These are phyloP conservation scores for Heterobasidion parviporum DNA, from an alignment of 1,284 basidiomycete species.

Conservation along the genomic window DNA sequence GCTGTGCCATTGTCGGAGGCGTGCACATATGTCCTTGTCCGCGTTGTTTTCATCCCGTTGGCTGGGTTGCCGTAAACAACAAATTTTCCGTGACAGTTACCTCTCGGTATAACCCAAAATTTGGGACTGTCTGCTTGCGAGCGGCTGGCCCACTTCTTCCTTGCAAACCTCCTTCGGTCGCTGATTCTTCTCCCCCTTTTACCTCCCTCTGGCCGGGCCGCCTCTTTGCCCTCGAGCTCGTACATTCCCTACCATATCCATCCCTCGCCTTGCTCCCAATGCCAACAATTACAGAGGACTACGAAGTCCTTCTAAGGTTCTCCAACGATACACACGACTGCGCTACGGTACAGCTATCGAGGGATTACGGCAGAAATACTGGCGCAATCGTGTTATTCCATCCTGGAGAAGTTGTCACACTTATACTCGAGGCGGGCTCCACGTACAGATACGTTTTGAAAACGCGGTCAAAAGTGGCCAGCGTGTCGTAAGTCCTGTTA, in stretches of 20 bases:
- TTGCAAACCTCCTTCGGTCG: constrained; percentile 9
- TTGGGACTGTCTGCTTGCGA: constrained; percentile 1
- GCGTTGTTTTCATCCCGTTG: background rate
- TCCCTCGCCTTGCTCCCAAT: constrained; percentile 20
- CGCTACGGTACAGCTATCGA: constrained; percentile 54
- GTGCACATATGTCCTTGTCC: too few relatives aligned
- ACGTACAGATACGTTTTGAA: constrained; percentile 64
- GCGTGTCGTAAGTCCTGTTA: constrained; percentile 49
- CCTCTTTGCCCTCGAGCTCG: constrained; percentile 10
- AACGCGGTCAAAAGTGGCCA: constrained; percentile 53
- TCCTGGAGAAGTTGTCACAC: constrained; percentile 54
- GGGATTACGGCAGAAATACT: constrained; percentile 51
- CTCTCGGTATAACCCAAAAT: background rate
- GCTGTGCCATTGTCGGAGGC: too few relatives aligned
- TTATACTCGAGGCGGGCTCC: constrained; percentile 60
- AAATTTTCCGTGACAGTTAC: background rate
- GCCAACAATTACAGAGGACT: constrained; percentile 42
- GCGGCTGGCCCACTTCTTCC: background rate
- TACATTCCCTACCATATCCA: constrained; percentile 11
- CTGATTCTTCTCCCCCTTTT: constrained; percentile 13
- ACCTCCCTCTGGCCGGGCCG: background rate
- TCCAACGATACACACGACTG: constrained; percentile 60
- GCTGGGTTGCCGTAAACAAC: background rate
- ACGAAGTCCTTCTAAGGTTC: constrained; percentile 61
- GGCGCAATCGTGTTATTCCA: constrained; percentile 48